These are phyloP conservation scores for Termitomyces sp. DNA, from an alignment of 768 basidiomycete species.

Conservation along the genomic window DNA sequence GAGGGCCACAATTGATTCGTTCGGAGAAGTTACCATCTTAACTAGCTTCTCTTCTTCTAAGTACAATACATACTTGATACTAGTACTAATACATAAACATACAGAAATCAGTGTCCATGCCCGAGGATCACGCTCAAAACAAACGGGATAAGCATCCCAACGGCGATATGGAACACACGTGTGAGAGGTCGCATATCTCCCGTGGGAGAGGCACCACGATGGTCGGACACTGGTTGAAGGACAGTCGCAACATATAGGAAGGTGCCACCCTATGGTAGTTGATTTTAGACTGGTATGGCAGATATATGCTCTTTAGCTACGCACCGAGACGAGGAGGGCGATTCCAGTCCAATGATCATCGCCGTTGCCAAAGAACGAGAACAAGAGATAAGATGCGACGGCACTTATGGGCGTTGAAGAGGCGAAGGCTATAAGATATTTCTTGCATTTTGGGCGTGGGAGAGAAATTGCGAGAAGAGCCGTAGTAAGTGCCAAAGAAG, in stretches of 20 bases:
- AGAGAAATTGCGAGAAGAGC: conserved; percentile 79
- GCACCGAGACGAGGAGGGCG: conserved; percentile 81
- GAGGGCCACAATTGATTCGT: not conserved
- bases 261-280: conserved; percentile 68
- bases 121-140: conserved; percentile 56
- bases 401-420: conserved; percentile 84
- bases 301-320: conserved; percentile 20
- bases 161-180: conserved; percentile 51
- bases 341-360: conserved; percentile 63
- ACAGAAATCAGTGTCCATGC: conserved; percentile 47
- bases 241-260: conserved; percentile 95
- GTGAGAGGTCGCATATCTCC: conserved; percentile 41
- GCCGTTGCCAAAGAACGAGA: conserved; percentile 51
- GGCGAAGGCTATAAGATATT: conserved; percentile 75
- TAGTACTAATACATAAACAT: conserved; percentile 1
- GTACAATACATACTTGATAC: not conserved
- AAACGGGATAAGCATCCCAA: conserved; percentile 74
- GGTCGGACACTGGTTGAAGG: conserved; percentile 69
- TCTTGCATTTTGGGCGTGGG: conserved; percentile 63
- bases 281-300: not conserved
- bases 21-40: not conserved
- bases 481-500: conserved; percentile 84
- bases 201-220: conserved; percentile 27
- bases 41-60: not conserved
- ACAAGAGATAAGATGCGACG: conserved; percentile 65